Base-by-base conservation (phyloP, 176 grass and related monocot genomes). In the Oryza coarctata region DNA sequence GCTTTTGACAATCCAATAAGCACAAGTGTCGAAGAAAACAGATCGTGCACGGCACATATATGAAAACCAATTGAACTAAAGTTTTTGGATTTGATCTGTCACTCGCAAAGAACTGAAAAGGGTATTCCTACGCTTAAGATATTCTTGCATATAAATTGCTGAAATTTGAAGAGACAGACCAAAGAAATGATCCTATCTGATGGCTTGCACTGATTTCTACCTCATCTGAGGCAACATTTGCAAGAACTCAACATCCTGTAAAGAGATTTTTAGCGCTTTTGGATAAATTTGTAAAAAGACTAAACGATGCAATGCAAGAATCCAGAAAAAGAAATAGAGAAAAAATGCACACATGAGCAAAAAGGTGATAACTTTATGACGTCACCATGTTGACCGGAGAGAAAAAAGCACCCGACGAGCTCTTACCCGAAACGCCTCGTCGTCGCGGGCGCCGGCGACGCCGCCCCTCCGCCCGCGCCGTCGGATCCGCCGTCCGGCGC, bases 391-490 rank as follows among this genome's bases (percentile, higher is more conserved):
- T 72, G 64, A 78, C 75, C 58, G 17, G 67, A 1, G 20, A 2
- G 22, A 9, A 60, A 25, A 39, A 82, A 68, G 4, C 6, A 73
- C 26, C 22, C 18, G 71, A 33, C 0, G 36, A 76, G 55, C 70
- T 26, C 87, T 91, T 78, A 99, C 96, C 73, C 76, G 81, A 88
- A 95, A 88, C 70, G 80, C 88, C 63, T 83, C 50, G 1, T 41
- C 76, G 49, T 20, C 49, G 72, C 0, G 15, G 27, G 62, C 83
- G 29, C 65, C 85, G 29, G 81, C 38, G 47, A 77, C 0, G 36
- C 45, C 0, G 31, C 45, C 76, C 66, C 79, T 90, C 28, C 49
- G 74, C 0, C 82, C 65, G 39, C 87, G 82, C 15, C 82, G 85
- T 22, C 96, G 84, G 89, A 84, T 80, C 81, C 85, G 86, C 0